A percentile compares a stretch with the other conserved stretches of the same genome.
Conservation (phyloP, 108 stramenopile genomes). For the Nitzschia putrida region DNA sequence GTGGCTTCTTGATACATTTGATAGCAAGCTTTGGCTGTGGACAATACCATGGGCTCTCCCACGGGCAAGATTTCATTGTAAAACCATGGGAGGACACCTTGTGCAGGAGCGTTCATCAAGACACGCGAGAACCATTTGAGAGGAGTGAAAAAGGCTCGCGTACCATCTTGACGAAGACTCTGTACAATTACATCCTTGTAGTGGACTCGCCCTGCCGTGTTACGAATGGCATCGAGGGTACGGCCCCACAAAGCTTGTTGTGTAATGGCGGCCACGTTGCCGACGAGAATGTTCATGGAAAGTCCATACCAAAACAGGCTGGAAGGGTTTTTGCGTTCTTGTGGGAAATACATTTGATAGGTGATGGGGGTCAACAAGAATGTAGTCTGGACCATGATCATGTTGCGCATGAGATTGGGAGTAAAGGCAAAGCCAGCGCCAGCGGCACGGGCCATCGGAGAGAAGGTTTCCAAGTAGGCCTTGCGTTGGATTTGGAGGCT, state of each 20-base stretch:
- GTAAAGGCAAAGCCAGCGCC: slow-evolving; percentile 25
- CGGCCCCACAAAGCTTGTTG: slow-evolving; percentile 82
- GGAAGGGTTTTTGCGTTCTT: slow-evolving; percentile 58
- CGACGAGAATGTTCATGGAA: slow-evolving; percentile 67
- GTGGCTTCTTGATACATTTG: no score
- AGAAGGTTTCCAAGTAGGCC: slow-evolving; percentile 1
- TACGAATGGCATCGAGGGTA: slow-evolving; percentile 51
- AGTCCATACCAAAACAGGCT: slow-evolving; percentile 74
- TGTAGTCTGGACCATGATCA: slow-evolving; percentile 66
- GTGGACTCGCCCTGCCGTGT: neutral
- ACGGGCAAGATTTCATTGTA: slow-evolving; percentile 80
- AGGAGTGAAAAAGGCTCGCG: slow-evolving; percentile 68
- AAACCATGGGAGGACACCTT: slow-evolving; percentile 76
- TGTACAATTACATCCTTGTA: slow-evolving; percentile 53
- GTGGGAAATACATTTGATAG: slow-evolving; percentile 72
- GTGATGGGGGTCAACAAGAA: slow-evolving; percentile 72
- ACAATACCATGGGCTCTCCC: slow-evolving; percentile 57
- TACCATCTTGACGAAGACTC: slow-evolving; percentile 55
- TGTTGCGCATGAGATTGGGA: slow-evolving; percentile 26
- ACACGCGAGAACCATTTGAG: slow-evolving; percentile 76
- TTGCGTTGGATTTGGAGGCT: slow-evolving; percentile 47
- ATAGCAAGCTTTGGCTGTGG: no score
- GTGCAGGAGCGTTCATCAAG: slow-evolving; percentile 79
- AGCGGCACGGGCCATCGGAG: neutral
- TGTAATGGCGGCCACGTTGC: slow-evolving; percentile 75